A percentile compares a stretch with the other conserved stretches of the same genome.
phyloP scores from a whole-genome alignment of 1,284 basidiomycete species.

The Apiotrichum sp. region DNA sequence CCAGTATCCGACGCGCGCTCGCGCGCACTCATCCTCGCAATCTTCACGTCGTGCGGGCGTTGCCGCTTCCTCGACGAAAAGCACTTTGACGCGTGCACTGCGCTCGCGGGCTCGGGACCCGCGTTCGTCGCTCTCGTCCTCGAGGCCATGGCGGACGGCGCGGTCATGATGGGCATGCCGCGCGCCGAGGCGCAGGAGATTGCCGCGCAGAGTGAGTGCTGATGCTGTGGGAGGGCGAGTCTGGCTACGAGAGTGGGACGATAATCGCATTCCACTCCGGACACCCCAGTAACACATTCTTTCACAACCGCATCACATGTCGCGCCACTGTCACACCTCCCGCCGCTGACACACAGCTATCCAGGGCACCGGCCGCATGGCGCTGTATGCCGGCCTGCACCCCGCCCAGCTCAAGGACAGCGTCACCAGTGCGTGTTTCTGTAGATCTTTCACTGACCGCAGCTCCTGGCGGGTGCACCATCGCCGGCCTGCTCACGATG shows the following conservation, averaged over 20 bases:
- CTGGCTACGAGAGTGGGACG: too few species aligned
- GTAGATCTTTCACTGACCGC: background rate
- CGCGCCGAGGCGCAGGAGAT: slow-evolving; percentile 88
- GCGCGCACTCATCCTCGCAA: slow-evolving; percentile 74
- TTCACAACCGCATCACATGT: too few species aligned
- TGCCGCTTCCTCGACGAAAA: slow-evolving; percentile 93
- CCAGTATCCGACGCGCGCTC: slow-evolving; percentile 49
- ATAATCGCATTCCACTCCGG: too few species aligned
- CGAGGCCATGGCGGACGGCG: slow-evolving; percentile 98
- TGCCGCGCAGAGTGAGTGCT: slow-evolving; percentile 80
- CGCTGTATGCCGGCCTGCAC: slow-evolving; percentile 76
- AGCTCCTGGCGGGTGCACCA: slow-evolving; percentile 98
- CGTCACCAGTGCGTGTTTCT: slow-evolving; percentile 74
- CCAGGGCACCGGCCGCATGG: slow-evolving; percentile 96
- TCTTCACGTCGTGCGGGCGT: slow-evolving; percentile 90
- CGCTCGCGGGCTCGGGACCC: slow-evolving; percentile 90
- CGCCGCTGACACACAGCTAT: slow-evolving; percentile 56
- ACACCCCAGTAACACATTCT: too few species aligned
- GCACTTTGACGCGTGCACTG: slow-evolving; percentile 97
- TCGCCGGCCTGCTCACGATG: slow-evolving; percentile 87
- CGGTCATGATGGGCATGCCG: slow-evolving; percentile 99
- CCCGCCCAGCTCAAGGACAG: slow-evolving; percentile 97
- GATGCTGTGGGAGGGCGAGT: too few species aligned
- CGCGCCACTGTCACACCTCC: too few species aligned
- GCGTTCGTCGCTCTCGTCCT: slow-evolving; percentile 95